phyloP scores from a whole-genome alignment of 192 early-diverging fungal genomes.

The Umbelopsis vinacea region DNA sequence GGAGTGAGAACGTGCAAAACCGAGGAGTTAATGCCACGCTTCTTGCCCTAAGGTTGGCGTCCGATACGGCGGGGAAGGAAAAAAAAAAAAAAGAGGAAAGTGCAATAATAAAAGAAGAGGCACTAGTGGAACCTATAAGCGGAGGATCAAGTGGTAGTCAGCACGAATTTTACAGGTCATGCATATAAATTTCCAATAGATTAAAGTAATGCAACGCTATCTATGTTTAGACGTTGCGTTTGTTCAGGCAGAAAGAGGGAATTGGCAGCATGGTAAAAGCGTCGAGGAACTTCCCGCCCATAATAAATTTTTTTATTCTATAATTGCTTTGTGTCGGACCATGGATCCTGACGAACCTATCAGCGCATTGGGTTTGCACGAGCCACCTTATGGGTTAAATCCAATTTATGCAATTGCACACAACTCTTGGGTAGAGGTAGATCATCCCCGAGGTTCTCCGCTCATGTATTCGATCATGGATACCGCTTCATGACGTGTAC shows the following conservation, averaged over 20 bases:
- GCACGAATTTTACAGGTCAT: too few relatives aligned
- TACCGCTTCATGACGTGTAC: too few relatives aligned
- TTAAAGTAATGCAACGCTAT: too few relatives aligned
- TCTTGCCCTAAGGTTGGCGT: slow-evolving; percentile 21
- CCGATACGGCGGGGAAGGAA: background rate
- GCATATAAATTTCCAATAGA: too few relatives aligned
- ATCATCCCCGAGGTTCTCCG: background rate
- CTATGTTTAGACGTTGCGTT: too few relatives aligned
- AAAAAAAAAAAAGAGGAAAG: background rate
- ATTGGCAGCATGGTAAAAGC: background rate
- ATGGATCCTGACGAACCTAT: slow-evolving; percentile 3
- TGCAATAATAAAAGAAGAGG: background rate
- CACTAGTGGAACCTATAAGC: slow-evolving; percentile 2
- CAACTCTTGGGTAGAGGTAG: too few relatives aligned
- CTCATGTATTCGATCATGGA: too few relatives aligned
- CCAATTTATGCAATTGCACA: background rate
- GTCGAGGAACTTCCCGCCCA: background rate
- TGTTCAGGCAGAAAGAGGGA: too few relatives aligned
- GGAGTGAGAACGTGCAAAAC: slow-evolving; percentile 21
- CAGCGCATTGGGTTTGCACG: slow-evolving; percentile 19
- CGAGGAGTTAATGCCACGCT: slow-evolving; percentile 23
- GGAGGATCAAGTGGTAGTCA: background rate
- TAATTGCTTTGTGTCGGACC: background rate
- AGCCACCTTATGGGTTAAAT: slow-evolving; percentile 17
- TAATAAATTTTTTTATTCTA: background rate